These are phyloP conservation scores for Wickerhamiella vanderwaltii DNA, from an alignment of 805 yeast species.

Conservation along the genomic window DNA sequence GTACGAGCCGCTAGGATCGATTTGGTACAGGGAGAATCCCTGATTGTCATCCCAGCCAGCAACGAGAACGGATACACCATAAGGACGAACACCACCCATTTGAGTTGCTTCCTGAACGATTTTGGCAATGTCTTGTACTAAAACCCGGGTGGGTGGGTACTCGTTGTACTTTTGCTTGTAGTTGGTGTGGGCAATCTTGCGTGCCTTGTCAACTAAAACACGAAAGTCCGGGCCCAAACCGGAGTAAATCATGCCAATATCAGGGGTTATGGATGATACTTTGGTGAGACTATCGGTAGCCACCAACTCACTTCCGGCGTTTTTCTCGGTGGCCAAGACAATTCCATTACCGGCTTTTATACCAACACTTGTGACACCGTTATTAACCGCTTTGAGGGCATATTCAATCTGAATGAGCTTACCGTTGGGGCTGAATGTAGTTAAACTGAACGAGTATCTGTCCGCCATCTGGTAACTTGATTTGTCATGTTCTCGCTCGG, in stretches of 20 bases:
- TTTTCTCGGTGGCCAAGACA: constrained; percentile 92
- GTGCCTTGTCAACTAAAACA: constrained; percentile 82
- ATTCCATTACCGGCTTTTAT: constrained; percentile 91
- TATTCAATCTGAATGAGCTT: constrained; percentile 95
- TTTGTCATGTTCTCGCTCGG: constrained; percentile 9
- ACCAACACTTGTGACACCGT: constrained; percentile 94
- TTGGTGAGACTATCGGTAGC: constrained; percentile 65
- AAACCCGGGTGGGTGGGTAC: constrained; percentile 89
- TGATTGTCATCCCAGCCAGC: constrained; percentile 84
- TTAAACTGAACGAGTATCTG: constrained; percentile 91
- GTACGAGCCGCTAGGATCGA: constrained; percentile 95
- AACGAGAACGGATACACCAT: constrained; percentile 84
- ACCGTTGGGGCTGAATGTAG: constrained; percentile 98
- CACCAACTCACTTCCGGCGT: constrained; percentile 65
- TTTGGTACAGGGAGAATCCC: constrained; percentile 79
- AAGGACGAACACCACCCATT: constrained; percentile 98
- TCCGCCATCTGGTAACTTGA: constrained; percentile 62
- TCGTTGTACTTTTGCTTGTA: constrained; percentile 91
- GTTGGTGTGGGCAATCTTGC: constrained; percentile 84
- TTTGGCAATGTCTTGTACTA: constrained; percentile 90
- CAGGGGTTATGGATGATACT: constrained; percentile 77
- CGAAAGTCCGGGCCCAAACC: constrained; percentile 99
- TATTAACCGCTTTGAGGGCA: constrained; percentile 93
- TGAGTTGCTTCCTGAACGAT: constrained; percentile 99
- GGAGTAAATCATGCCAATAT: constrained; percentile 90